Conservation (phyloP, 768 basidiomycete genomes). For the Kwoniella sp. region DNA sequence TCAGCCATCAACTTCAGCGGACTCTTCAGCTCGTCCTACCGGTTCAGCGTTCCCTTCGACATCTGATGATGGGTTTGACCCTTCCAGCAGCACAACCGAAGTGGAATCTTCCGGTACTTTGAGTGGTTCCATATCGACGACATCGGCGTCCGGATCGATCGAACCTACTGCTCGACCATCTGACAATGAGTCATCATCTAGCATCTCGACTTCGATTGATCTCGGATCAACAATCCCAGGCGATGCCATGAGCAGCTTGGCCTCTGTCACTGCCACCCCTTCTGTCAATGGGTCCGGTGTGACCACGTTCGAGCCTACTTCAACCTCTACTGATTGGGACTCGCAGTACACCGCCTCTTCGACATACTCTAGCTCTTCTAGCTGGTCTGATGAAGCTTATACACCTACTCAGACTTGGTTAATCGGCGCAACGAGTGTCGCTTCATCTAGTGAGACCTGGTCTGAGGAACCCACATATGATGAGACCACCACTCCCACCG, state of each 20-base stretch:
- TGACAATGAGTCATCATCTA: not conserved
- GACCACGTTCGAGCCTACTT: slow-evolving; percentile 20
- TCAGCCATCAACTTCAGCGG: not conserved
- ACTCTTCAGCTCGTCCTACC: not conserved
- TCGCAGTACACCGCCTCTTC: slow-evolving; percentile 8
- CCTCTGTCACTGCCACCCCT: slow-evolving; percentile 26
- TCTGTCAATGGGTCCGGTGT: slow-evolving; percentile 26
- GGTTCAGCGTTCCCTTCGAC: not conserved
- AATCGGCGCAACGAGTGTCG: slow-evolving; percentile 35
- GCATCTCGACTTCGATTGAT: not conserved
- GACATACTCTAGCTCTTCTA: slow-evolving; percentile 10
- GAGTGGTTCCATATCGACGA: not conserved
- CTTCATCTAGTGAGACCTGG: slow-evolving; percentile 12
- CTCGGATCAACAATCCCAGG: slow-evolving; percentile 5
- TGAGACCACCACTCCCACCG: slow-evolving; percentile 8
- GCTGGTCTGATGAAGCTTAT: slow-evolving; percentile 31
- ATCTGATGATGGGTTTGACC: not conserved
- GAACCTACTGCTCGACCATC: slow-evolving; percentile 2
- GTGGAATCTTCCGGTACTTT: not conserved
- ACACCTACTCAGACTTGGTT: slow-evolving; percentile 45
- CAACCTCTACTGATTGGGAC: slow-evolving; percentile 19
- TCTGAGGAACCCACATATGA: slow-evolving; percentile 11
- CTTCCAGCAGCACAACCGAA: not conserved
- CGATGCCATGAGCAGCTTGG: slow-evolving; percentile 16
- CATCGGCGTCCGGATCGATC: not conserved